Conservation (phyloP, 768 basidiomycete genomes). For the Naematelia encephala region DNA sequence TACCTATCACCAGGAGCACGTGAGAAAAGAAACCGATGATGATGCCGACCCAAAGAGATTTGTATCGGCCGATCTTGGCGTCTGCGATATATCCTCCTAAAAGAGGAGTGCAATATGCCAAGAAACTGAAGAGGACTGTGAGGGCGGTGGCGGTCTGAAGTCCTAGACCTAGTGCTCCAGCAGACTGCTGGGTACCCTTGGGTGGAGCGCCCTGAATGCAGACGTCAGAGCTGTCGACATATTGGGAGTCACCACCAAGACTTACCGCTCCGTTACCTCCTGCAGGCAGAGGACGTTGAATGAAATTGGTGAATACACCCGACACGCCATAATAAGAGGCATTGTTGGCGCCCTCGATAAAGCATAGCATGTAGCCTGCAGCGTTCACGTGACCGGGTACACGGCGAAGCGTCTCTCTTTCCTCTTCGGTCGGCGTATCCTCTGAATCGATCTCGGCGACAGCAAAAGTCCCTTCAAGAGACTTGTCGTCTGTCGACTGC, state of each 20-base stretch:
- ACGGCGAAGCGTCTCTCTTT: constrained; percentile 27
- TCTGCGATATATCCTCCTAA: constrained; percentile 45
- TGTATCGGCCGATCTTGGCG: constrained; percentile 42
- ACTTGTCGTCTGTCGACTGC: background rate
- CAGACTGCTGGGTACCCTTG: constrained; percentile 6
- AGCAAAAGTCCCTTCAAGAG: background rate
- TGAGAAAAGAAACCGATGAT: constrained; percentile 38
- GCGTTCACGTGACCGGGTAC: constrained; percentile 30
- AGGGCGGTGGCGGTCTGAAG: constrained; percentile 23
- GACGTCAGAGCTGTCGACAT: background rate
- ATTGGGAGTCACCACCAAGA: constrained; percentile 12
- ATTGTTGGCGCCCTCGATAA: constrained; percentile 41
- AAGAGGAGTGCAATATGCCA: constrained; percentile 35
- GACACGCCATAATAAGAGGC: constrained; percentile 27
- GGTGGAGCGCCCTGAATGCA: background rate
- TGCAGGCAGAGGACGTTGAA: constrained; percentile 28
- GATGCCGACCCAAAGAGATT: constrained; percentile 25
- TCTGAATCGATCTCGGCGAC: background rate
- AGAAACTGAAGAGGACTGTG: constrained; percentile 29
- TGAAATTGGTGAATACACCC: constrained; percentile 35
- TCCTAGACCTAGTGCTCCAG: constrained; percentile 39
- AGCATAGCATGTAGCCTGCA: constrained; percentile 36
- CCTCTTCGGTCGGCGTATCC: constrained; percentile 12
- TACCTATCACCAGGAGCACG: constrained; percentile 27
- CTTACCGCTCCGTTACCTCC: constrained; percentile 28